Evolutionary conservation across 2,329 filamentous ascomycete genomes (phyloP).

Genomic region (Hymenoscyphus fructigenus): DNA sequence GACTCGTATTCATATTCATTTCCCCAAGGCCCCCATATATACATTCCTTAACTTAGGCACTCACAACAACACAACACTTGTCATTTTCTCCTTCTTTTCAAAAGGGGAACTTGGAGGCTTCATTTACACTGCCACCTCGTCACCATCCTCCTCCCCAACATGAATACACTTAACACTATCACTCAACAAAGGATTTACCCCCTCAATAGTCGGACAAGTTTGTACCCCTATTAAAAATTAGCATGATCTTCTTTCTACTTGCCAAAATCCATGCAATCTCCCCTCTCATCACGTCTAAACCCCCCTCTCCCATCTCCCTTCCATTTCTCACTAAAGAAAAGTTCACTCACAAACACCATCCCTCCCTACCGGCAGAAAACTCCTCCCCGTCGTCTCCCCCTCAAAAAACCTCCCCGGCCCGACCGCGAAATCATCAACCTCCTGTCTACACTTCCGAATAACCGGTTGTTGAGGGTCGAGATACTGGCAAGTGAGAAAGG

Average conservation of each 20-base stretch:
- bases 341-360: background rate
- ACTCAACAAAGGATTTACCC: background rate
- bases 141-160: background rate
- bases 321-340: background rate
- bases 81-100: too few species aligned
- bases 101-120: too few species aligned
- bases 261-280: too few species aligned
- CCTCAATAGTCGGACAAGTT: background rate
- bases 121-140: background rate
- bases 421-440: background rate
- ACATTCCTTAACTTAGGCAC: too few species aligned
- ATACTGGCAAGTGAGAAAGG: background rate
- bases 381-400: background rate
- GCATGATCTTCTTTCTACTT: too few species aligned
- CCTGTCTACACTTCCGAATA: background rate
- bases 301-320: background rate
- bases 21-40: background rate
- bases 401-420: background rate
- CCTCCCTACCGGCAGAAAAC: background rate
- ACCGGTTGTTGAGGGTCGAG: background rate
- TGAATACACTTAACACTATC: background rate
- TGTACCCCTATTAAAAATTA: background rate
- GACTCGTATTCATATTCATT: background rate
- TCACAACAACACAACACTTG: too few species aligned
- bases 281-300: background rate